Evolutionary conservation across 805 yeast genomes (phyloP).

Genomic region (Priceomyces fermenticarens): DNA sequence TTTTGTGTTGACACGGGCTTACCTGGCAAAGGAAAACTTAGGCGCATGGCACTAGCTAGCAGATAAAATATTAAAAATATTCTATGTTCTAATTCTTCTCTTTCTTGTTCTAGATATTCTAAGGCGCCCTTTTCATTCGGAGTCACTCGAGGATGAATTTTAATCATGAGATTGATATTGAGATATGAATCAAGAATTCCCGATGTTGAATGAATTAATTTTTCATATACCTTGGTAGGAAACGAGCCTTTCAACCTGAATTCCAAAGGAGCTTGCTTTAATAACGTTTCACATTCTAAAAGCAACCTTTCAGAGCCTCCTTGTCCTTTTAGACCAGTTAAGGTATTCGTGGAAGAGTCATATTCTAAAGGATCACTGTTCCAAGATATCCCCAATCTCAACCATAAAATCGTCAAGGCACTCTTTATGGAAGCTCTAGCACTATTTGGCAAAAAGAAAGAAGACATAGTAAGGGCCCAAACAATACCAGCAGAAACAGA

Average conservation of each 20-base stretch:
- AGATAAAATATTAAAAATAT: conserved; percentile 75
- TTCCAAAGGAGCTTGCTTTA: conserved; percentile 74
- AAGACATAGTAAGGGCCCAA: conserved; percentile 73
- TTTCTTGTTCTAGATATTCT: conserved; percentile 50
- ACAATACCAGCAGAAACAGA: conserved; percentile 71
- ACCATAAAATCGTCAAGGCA: conserved; percentile 69
- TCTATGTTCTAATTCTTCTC: conserved; percentile 68
- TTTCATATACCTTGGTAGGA: conserved; percentile 50
- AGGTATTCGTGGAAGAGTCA: conserved; percentile 17
- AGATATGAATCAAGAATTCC: conserved; percentile 71
- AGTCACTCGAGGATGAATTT: conserved; percentile 54
- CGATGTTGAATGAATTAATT: conserved; percentile 54
- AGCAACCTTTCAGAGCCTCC: conserved; percentile 52
- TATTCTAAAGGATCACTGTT: conserved; percentile 65
- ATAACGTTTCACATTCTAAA: conserved; percentile 54
- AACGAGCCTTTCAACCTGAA: conserved; percentile 72
- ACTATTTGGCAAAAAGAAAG: conserved; percentile 67
- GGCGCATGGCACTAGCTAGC: conserved; percentile 69
- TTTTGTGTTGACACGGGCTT: conserved; percentile 76
- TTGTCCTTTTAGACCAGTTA: conserved; percentile 45
- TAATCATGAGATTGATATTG: conserved; percentile 66
- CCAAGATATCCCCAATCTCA: conserved; percentile 80
- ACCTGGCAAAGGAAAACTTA: conserved; percentile 75
- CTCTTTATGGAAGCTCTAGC: conserved; percentile 67
- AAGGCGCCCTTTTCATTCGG: conserved; percentile 56